Conservation (phyloP, 768 basidiomycete species). For the Rhodotorula toruloides region DNA sequence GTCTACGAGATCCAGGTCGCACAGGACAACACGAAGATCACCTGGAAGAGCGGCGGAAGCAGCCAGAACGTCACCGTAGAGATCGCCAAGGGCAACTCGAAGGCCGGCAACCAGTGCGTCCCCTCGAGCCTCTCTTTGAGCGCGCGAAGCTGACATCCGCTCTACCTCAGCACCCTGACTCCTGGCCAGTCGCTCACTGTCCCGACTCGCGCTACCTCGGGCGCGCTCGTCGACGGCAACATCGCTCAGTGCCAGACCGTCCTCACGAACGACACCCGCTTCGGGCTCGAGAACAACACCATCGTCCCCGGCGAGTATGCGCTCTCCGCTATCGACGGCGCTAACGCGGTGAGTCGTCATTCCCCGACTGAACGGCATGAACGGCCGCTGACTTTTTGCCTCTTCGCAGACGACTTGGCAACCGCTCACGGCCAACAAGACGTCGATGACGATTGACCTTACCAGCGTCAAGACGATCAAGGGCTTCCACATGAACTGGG, state of each 20-base stretch:
- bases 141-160: neutral
- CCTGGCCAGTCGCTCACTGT: conserved; percentile 13
- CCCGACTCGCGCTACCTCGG: conserved; percentile 19
- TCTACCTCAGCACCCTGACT: conserved; percentile 12
- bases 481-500: conserved; percentile 35
- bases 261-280: conserved; percentile 23
- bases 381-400: neutral
- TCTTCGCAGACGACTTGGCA: conserved; percentile 30
- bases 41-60: neutral
- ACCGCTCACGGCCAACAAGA: conserved; percentile 10
- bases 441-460: conserved; percentile 21
- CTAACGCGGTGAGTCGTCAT: conserved; percentile 21
- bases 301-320: conserved; percentile 34
- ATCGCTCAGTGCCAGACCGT: conserved; percentile 27
- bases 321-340: conserved; percentile 30
- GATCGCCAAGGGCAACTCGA: conserved; percentile 10
- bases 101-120: conserved; percentile 33
- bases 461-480: conserved; percentile 8
- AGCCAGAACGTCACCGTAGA: conserved; percentile 18
- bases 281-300: neutral
- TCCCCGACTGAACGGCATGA: neutral
- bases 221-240: conserved; percentile 32
- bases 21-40: conserved; percentile 26
- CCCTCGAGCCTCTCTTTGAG: neutral
- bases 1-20: conserved; percentile 17